phyloP scores from a whole-genome alignment of 257 asterid genomes.

The Ligustrum vulgare region DNA sequence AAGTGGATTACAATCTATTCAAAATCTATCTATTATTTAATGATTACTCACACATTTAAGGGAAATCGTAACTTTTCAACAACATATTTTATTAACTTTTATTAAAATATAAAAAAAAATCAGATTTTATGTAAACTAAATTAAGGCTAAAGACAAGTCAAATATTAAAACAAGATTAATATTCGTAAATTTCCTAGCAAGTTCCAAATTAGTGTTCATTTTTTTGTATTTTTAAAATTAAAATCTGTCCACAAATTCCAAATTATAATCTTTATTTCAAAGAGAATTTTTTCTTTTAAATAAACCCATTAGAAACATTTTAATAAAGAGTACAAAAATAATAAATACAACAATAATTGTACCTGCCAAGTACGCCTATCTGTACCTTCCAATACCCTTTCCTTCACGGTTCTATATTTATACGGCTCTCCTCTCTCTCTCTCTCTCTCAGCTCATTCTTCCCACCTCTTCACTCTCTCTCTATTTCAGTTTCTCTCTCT shows the following conservation, averaged over 20 bases:
- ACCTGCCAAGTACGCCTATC: slow-evolving; percentile 58
- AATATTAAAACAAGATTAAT: background rate
- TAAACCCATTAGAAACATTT: background rate
- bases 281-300: background rate
- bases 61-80: too few species aligned
- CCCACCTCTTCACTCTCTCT: slow-evolving; percentile 11
- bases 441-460: background rate
- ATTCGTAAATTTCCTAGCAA: background rate
- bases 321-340: background rate
- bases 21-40: too few species aligned
- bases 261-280: too few species aligned
- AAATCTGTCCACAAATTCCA: too few species aligned
- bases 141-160: background rate
- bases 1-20: too few species aligned
- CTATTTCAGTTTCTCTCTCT: slow-evolving; percentile 23
- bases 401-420: slow-evolving; percentile 6
- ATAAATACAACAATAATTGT: slow-evolving; percentile 30
- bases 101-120: too few species aligned
- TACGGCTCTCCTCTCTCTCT: background rate
- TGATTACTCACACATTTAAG: too few species aligned
- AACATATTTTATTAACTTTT: too few species aligned
- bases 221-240: too few species aligned
- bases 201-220: background rate
- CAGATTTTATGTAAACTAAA: too few species aligned
- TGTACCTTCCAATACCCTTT: slow-evolving; percentile 38